Percentiles rank a stretch among this genome's conserved stretches.
These are phyloP conservation scores for Fonsecaea monophora DNA, from an alignment of 2,329 filamentous ascomycete genomes.

Conservation along the genomic window DNA sequence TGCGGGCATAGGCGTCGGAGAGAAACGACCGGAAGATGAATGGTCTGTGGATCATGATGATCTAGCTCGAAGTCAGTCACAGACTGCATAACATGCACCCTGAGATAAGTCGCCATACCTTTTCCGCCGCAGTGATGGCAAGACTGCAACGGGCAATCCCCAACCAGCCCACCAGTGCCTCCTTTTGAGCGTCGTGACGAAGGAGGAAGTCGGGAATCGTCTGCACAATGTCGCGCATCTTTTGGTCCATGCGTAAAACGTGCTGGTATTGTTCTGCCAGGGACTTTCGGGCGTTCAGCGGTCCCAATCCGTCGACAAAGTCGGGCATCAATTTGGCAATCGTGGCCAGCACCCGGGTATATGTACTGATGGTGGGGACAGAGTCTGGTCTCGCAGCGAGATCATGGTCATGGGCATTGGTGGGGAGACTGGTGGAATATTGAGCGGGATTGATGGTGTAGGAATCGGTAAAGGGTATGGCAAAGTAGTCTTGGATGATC, in stretches of 20 bases:
- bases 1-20: background rate
- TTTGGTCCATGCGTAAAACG: constrained; percentile 46
- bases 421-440: constrained; percentile 44
- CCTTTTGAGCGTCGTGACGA: constrained; percentile 41
- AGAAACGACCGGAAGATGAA: constrained; percentile 46
- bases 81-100: background rate
- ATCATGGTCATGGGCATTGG: constrained; percentile 48
- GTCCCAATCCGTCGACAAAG: constrained; percentile 45
- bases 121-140: constrained; percentile 50
- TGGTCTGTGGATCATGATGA: constrained; percentile 53
- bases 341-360: constrained; percentile 41
- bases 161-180: constrained; percentile 46
- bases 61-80: constrained; percentile 36
- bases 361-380: constrained; percentile 10
- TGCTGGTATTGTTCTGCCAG: constrained; percentile 48
- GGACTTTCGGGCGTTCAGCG: constrained; percentile 45
- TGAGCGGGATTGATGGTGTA: constrained; percentile 49
- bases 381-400: constrained; percentile 7
- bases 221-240: constrained; percentile 47
- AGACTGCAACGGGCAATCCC: constrained; percentile 46
- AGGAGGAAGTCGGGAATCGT: constrained; percentile 44
- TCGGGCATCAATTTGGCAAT: constrained; percentile 47
- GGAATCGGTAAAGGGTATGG: constrained; percentile 46
- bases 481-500: constrained; percentile 9
- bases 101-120: background rate